Conservation (phyloP, 441 rosid genomes). For the Adansonia grandidieri region DNA sequence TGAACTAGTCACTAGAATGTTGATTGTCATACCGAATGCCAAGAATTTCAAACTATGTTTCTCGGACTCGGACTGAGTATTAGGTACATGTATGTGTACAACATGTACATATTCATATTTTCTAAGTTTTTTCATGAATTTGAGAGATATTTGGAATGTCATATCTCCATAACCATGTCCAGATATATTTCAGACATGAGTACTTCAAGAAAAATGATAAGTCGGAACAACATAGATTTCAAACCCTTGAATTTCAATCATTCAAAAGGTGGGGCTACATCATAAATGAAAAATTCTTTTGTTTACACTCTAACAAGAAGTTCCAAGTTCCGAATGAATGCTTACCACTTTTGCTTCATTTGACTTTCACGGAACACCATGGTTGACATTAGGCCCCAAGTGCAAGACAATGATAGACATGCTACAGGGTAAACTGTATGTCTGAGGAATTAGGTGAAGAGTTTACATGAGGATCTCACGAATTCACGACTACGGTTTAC, state of each 20-base stretch:
- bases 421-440: neutral
- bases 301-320: neutral
- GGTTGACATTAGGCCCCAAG: neutral
- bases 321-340: neutral
- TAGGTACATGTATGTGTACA: too few species aligned
- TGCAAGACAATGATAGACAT: neutral
- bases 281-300: neutral
- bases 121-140: too few species aligned
- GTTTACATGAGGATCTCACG: neutral
- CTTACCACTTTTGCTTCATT: neutral
- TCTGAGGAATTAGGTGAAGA: neutral
- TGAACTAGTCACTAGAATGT: neutral
- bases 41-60: too few species aligned
- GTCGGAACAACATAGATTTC: neutral
- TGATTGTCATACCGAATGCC: too few species aligned
- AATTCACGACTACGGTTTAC: neutral
- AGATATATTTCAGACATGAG: too few species aligned
- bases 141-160: too few species aligned
- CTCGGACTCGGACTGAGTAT: too few species aligned
- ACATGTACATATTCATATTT: too few species aligned
- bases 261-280: neutral
- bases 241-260: neutral
- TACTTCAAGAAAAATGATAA: too few species aligned
- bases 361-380: conserved; percentile 1
- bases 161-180: too few species aligned